A percentile compares a stretch with the other conserved stretches of the same genome.
Evolutionary conservation across 2,329 filamentous ascomycete genomes (phyloP).

Genomic region (Fusarium gaditjirri): DNA sequence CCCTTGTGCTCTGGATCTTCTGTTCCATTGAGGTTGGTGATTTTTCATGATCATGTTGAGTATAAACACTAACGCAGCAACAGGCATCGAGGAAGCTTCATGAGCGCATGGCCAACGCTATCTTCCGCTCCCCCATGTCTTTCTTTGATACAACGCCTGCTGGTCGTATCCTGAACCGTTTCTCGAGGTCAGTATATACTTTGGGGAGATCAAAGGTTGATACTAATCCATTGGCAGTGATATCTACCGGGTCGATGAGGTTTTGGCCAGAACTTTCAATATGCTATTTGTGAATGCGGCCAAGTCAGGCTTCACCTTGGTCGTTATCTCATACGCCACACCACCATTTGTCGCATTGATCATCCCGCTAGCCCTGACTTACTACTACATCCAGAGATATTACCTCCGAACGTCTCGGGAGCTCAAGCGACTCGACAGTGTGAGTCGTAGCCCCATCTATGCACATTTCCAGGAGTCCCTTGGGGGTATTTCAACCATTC

Average conservation of each 20-base stretch:
- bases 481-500: constrained; percentile 92
- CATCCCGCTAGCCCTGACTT: constrained; percentile 81
- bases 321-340: constrained; percentile 83
- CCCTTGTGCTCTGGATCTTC: constrained; percentile 97
- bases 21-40: constrained; percentile 90
- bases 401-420: constrained; percentile 96
- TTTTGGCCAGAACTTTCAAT: constrained; percentile 96
- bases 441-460: constrained; percentile 95
- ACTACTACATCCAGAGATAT: constrained; percentile 95
- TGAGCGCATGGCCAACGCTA: constrained; percentile 95
- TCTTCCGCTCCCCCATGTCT: constrained; percentile 97
- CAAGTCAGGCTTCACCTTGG: constrained; percentile 83
- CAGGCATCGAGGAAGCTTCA: constrained; percentile 94
- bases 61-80: constrained; percentile 16
- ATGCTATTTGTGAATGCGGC: constrained; percentile 88
- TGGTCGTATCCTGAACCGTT: constrained; percentile 95
- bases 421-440: constrained; percentile 93
- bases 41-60: not conserved
- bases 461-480: constrained; percentile 98
- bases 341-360: constrained; percentile 85
- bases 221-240: constrained; percentile 62
- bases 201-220: not conserved
- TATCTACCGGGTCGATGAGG: constrained; percentile 87
- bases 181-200: constrained; percentile 77
- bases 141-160: constrained; percentile 98